Evolutionary conservation across 163 green algal genomes (phyloP).

Genomic region (Prototheca wickerhamii): DNA sequence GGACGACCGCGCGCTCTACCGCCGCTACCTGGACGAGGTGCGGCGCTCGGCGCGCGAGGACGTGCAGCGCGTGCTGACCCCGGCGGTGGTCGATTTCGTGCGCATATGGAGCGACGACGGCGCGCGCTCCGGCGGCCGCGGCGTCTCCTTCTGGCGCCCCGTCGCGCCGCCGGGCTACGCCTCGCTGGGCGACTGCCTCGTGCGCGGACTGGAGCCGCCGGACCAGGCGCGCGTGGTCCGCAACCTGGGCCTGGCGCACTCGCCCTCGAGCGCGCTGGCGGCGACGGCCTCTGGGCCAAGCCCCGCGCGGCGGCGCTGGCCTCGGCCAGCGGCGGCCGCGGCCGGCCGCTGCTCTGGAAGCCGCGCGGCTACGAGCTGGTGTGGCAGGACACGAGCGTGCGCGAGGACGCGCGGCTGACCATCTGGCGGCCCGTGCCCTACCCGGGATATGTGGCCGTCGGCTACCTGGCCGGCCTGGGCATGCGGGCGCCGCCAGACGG

Average conservation of each 20-base stretch:
- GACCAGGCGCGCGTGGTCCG: slow-evolving; percentile 41
- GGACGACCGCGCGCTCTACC: slow-evolving; percentile 3
- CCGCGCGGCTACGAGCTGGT: slow-evolving; percentile 44
- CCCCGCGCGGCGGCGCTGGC: slow-evolving; percentile 4
- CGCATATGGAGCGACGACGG: slow-evolving; percentile 24
- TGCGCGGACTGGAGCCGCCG: slow-evolving; percentile 53
- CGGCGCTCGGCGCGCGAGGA: slow-evolving; percentile 8
- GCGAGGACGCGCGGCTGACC: slow-evolving; percentile 27
- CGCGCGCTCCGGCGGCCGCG: neutral
- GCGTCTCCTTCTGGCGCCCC: slow-evolving; percentile 48
- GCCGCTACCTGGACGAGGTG: slow-evolving; percentile 4
- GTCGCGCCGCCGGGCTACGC: slow-evolving; percentile 51
- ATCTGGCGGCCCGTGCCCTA: slow-evolving; percentile 65
- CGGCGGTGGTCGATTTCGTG: slow-evolving; percentile 25
- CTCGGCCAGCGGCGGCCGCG: neutral
- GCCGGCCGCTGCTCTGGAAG: slow-evolving; percentile 32
- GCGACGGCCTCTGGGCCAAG: too few species aligned
- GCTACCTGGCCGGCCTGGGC: slow-evolving; percentile 29
- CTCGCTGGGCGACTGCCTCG: slow-evolving; percentile 58
- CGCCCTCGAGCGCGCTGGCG: too few species aligned
- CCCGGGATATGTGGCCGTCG: slow-evolving; percentile 48
- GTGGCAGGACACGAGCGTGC: slow-evolving; percentile 47
- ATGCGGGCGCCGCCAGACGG: slow-evolving; percentile 11
- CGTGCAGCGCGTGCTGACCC: slow-evolving; percentile 9
- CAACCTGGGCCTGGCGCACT: slow-evolving; percentile 23